Conservation (phyloP, 2,329 filamentous ascomycete species). For the Diatrype stigma region DNA sequence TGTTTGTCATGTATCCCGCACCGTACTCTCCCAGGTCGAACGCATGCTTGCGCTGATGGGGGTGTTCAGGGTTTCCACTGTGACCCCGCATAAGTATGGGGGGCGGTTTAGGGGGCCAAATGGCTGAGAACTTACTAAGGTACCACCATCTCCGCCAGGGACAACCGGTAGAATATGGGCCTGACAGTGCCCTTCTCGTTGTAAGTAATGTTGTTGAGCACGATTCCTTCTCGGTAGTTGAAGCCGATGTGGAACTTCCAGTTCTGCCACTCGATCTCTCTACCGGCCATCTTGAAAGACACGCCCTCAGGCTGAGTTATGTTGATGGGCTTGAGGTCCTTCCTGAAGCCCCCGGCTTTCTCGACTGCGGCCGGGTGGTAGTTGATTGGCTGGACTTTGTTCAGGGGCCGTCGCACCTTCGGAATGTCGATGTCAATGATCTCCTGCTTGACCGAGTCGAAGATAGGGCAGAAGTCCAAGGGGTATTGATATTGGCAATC, state of each 20-base stretch:
- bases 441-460: constrained; percentile 71
- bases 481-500: constrained; percentile 89
- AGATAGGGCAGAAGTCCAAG: constrained; percentile 91
- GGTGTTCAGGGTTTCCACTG: constrained; percentile 69
- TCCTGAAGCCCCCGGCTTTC: constrained; percentile 69
- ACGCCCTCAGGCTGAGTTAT: constrained; percentile 87
- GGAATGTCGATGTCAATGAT: constrained; percentile 84
- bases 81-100: constrained; percentile 5
- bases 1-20: constrained; percentile 80
- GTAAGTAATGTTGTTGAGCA: constrained; percentile 85
- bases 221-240: constrained; percentile 89
- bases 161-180: constrained; percentile 83
- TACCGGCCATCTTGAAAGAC: constrained; percentile 72
- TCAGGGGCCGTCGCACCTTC: constrained; percentile 69
- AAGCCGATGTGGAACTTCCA: constrained; percentile 92
- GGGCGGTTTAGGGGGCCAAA: not conserved
- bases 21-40: constrained; percentile 81
- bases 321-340: constrained; percentile 78
- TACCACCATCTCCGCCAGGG: constrained; percentile 89
- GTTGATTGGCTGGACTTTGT: constrained; percentile 67
- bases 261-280: constrained; percentile 82
- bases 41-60: constrained; percentile 77
- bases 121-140: constrained; percentile 62
- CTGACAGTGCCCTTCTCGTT: constrained; percentile 76
- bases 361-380: constrained; percentile 74